Conservation (phyloP, 2,329 filamentous ascomycete genomes). For the Ustulina deusta region DNA sequence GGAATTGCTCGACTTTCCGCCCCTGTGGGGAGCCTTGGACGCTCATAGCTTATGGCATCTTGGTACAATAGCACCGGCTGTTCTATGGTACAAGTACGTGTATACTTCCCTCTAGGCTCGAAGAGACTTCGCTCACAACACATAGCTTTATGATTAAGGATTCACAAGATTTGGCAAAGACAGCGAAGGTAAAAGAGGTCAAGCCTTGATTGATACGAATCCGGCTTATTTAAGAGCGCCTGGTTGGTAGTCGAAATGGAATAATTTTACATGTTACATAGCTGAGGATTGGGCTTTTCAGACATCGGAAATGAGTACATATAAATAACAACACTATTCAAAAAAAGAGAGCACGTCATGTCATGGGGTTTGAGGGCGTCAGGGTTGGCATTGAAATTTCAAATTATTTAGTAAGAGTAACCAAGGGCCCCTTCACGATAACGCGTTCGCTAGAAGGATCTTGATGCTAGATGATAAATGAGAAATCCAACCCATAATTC, state of each 20-base stretch:
- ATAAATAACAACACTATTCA: conserved; percentile 1
- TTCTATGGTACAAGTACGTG: conserved; percentile 95
- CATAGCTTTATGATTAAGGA: conserved; percentile 87
- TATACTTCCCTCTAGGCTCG: background rate
- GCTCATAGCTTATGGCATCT: conserved; percentile 97
- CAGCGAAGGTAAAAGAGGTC: conserved; percentile 63
- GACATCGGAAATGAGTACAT: background rate
- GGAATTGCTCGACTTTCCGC: conserved; percentile 94
- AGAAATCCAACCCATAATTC: background rate
- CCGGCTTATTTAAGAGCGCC: background rate
- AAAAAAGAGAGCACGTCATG: background rate
- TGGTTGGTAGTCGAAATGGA: background rate
- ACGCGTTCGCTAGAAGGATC: background rate
- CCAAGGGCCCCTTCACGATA: background rate
- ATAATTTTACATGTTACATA: background rate
- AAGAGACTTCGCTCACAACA: conserved; percentile 19
- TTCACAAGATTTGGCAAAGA: conserved; percentile 79
- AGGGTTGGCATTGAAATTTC: background rate
- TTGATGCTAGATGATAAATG: background rate
- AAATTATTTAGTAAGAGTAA: background rate
- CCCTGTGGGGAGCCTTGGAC: conserved; percentile 83
- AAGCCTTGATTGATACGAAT: conserved; percentile 71
- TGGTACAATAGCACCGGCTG: conserved; percentile 86
- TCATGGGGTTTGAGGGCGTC: background rate
- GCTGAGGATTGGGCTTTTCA: background rate